Evolutionary conservation across 352 stramenopile genomes (phyloP).

Genomic region (Phytophthora sansomeana): DNA sequence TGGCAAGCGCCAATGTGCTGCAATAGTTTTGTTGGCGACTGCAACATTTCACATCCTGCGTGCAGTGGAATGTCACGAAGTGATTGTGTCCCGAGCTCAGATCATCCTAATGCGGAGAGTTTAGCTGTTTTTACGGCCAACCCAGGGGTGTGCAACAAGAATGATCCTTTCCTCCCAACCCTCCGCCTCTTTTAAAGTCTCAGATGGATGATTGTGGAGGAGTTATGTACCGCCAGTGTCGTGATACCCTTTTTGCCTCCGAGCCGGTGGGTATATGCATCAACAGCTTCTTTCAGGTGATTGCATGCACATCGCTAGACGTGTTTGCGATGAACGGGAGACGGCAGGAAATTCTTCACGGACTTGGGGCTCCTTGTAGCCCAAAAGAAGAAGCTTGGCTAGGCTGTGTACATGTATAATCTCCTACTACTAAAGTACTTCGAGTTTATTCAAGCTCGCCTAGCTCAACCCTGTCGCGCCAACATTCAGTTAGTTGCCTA

Average conservation of each 20-base stretch:
- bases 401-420: conserved; percentile 7
- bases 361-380: conserved; percentile 9
- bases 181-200: neutral
- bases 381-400: conserved; percentile 21
- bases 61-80: conserved; percentile 1
- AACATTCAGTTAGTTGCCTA: no score
- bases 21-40: conserved; percentile 30
- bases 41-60: conserved; percentile 8
- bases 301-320: conserved; percentile 7
- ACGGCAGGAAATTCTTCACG: conserved; percentile 18
- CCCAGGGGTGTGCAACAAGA: neutral
- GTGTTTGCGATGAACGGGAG: neutral
- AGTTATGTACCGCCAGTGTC: conserved; percentile 24
- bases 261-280: conserved; percentile 20
- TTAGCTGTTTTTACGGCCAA: conserved; percentile 5
- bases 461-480: no score
- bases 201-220: conserved; percentile 15
- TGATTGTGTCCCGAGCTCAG: neutral
- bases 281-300: conserved; percentile 20
- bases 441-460: no score
- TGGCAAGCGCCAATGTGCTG: conserved; percentile 24
- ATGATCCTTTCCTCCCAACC: conserved; percentile 7
- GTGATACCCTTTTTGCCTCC: neutral
- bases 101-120: neutral
- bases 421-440: neutral